A percentile compares a stretch with the other conserved stretches of the same genome.
Conservation (phyloP, 768 basidiomycete species). For the Rhizopogon rudus region DNA sequence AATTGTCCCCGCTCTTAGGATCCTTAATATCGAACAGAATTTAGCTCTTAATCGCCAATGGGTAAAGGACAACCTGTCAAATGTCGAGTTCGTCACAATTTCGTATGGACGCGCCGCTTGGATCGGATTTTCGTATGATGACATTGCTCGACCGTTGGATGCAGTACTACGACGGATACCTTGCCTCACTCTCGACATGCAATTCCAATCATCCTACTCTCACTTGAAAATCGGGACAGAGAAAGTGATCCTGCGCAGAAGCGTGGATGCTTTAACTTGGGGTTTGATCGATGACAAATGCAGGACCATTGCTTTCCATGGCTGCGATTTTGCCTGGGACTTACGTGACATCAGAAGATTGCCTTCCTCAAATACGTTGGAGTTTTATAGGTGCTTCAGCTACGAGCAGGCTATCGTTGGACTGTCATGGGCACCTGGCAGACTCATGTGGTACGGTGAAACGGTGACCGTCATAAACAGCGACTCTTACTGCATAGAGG, state of each 20-base stretch:
- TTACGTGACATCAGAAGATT: not conserved
- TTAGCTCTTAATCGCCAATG: not conserved
- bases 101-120: not conserved
- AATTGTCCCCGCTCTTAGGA: not conserved
- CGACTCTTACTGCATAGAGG: not conserved
- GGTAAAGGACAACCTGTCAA: not conserved
- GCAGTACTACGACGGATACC: not conserved
- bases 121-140: too few relatives aligned
- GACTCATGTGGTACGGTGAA: not conserved
- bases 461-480: not conserved
- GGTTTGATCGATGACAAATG: not conserved
- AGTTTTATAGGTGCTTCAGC: not conserved
- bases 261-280: not conserved
- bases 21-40: not conserved
- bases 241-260: not conserved
- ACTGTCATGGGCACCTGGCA: not conserved
- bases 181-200: not conserved
- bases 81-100: not conserved
- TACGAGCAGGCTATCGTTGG: too few relatives aligned
- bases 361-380: not conserved
- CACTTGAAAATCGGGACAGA: not conserved
- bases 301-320: not conserved
- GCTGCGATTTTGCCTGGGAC: not conserved
- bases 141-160: not conserved
- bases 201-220: too few relatives aligned